Conservation (phyloP, 169 alveolate species). For the Eimeria maxima region DNA sequence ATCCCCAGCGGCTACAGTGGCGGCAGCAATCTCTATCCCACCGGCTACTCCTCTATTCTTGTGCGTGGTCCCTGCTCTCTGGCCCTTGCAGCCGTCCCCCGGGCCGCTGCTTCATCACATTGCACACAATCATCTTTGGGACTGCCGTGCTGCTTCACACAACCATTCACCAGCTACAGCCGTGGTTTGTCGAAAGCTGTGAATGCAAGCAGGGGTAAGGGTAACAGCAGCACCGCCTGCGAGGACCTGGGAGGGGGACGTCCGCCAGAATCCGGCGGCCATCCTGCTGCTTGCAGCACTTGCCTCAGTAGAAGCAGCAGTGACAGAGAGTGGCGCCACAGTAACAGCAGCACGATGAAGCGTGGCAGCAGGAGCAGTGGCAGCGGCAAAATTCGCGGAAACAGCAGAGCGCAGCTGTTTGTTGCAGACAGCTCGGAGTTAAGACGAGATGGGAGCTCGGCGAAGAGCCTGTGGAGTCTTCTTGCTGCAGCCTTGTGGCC, state of each 20-base stretch:
- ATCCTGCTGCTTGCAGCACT: slow-evolving; percentile 9
- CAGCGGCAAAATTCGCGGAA: not conserved
- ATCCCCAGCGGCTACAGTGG: not conserved
- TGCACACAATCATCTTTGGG: not conserved
- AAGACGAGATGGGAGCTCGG: not conserved
- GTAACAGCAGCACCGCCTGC: slow-evolving; percentile 7
- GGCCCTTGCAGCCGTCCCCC: not conserved
- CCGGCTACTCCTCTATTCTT: not conserved
- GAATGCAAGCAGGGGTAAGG: not conserved
- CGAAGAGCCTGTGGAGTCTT: slow-evolving; percentile 20
- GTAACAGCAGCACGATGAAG: slow-evolving; percentile 36
- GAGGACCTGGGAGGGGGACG: not conserved
- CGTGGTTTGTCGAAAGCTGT: not conserved
- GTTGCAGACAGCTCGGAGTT: not conserved
- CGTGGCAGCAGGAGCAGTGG: slow-evolving; percentile 19
- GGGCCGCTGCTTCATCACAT: slow-evolving; percentile 20
- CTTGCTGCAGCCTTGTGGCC: slow-evolving; percentile 82
- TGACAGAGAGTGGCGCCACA: not conserved
- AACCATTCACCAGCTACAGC: not conserved
- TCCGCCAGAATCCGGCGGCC: not conserved
- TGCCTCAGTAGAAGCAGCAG: not conserved
- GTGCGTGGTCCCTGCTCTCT: slow-evolving; percentile 5
- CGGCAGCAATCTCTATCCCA: not conserved
- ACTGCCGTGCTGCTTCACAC: slow-evolving; percentile 4
- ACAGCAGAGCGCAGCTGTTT: not conserved